phyloP scores from a whole-genome alignment of 805 yeast genomes.

The Cyberlindnera subsufficiens region DNA sequence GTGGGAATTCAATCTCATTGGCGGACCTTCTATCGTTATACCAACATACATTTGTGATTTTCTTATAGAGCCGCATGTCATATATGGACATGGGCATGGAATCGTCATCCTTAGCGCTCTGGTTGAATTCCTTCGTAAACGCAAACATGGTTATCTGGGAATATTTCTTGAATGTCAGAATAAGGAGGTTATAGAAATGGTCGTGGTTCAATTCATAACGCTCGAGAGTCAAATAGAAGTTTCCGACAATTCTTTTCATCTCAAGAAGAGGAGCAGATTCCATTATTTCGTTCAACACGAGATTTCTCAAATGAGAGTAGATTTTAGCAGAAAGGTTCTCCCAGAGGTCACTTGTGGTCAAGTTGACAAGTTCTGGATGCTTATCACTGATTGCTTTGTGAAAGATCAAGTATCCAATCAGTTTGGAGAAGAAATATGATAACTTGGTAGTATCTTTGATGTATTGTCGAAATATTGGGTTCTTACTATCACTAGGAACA shows the following conservation, averaged over 20 bases:
- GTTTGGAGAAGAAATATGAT: slow-evolving; percentile 49
- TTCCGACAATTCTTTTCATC: slow-evolving; percentile 46
- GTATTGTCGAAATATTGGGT: slow-evolving; percentile 22
- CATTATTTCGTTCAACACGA: slow-evolving; percentile 35
- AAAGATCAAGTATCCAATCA: slow-evolving; percentile 71
- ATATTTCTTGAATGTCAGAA: slow-evolving; percentile 52
- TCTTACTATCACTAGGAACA: slow-evolving; percentile 36
- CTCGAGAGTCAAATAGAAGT: slow-evolving; percentile 71
- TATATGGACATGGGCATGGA: slow-evolving; percentile 81
- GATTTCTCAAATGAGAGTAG: slow-evolving; percentile 49
- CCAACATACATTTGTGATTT: slow-evolving; percentile 66
- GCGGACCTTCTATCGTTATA: slow-evolving; percentile 47
- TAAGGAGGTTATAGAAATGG: slow-evolving; percentile 56
- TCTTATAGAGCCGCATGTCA: slow-evolving; percentile 51
- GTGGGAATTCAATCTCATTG: slow-evolving; percentile 35
- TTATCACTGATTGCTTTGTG: slow-evolving; percentile 67
- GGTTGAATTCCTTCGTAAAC: slow-evolving; percentile 56
- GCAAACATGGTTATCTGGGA: slow-evolving; percentile 48
- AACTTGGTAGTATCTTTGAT: slow-evolving; percentile 35
- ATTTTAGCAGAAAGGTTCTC: slow-evolving; percentile 57
- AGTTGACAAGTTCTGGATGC: slow-evolving; percentile 53
- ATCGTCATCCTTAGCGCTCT: slow-evolving; percentile 69
- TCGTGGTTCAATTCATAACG: slow-evolving; percentile 56
- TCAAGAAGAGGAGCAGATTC: slow-evolving; percentile 41
- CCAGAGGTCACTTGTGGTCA: slow-evolving; percentile 64